Conservation (phyloP, 129 eudicot species). For the Arctium minus region DNA sequence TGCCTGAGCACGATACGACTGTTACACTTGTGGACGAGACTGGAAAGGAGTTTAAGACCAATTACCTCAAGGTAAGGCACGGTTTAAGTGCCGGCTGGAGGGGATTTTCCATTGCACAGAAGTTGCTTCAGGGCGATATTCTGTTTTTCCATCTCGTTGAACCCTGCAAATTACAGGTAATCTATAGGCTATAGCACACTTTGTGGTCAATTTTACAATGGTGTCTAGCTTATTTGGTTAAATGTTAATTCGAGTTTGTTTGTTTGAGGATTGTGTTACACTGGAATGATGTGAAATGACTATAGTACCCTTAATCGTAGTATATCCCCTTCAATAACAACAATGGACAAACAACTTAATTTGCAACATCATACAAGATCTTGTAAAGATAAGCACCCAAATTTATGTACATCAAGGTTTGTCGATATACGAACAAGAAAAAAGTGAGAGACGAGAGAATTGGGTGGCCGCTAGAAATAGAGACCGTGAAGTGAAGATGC, state of each 20-base stretch:
- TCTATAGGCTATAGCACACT: neutral
- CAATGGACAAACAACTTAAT: neutral
- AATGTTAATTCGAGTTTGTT: neutral
- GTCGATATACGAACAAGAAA: neutral
- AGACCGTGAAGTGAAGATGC: neutral
- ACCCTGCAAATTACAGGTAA: slow-evolving; percentile 77
- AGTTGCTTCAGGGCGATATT: slow-evolving; percentile 69
- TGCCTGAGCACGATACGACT: slow-evolving; percentile 63
- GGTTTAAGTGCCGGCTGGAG: slow-evolving; percentile 98
- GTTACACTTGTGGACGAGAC: slow-evolving; percentile 60
- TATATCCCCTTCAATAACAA: neutral
- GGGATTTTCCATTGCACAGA: slow-evolving; percentile 67
- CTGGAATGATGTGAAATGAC: slow-evolving; percentile 2
- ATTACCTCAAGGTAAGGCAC: slow-evolving; percentile 49
- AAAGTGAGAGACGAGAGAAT: neutral
- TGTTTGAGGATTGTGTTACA: slow-evolving; percentile 7
- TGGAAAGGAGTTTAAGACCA: slow-evolving; percentile 57
- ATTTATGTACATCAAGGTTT: neutral
- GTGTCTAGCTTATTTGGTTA: neutral
- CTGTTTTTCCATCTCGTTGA: slow-evolving; percentile 60
- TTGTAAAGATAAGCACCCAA: neutral
- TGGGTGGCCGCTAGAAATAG: neutral
- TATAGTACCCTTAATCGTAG: neutral
- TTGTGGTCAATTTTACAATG: neutral
- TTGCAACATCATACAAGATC: neutral